phyloP scores from a whole-genome alignment of 805 yeast species.

The Clavispora vitiphila region DNA sequence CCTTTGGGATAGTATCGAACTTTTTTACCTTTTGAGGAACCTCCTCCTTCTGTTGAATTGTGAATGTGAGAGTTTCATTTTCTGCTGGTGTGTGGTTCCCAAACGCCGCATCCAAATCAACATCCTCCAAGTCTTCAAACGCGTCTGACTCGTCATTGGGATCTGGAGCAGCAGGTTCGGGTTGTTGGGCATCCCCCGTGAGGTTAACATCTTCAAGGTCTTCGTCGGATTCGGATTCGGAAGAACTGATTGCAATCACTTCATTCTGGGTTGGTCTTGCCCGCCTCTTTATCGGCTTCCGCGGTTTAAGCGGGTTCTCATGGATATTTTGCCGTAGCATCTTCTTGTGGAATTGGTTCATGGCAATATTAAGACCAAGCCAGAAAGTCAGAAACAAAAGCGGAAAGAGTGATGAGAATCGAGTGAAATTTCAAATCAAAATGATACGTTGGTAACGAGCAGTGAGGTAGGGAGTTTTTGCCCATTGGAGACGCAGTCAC shows the following conservation, averaged over 20 bases:
- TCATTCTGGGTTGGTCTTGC: neutral
- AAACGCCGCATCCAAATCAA: slow-evolving; percentile 18
- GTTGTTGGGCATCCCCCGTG: slow-evolving; percentile 5
- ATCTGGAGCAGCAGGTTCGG: neutral
- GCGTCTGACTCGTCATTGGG: slow-evolving; percentile 2
- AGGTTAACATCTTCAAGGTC: slow-evolving; percentile 15
- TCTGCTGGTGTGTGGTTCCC: neutral
- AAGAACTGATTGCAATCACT: neutral
- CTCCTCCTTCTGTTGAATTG: slow-evolving; percentile 5
- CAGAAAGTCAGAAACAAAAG: neutral
- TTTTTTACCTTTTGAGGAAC: slow-evolving; percentile 18
- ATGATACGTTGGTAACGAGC: too few relatives aligned
- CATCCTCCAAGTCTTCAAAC: slow-evolving; percentile 29
- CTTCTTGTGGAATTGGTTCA: neutral
- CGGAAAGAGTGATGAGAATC: too few relatives aligned
- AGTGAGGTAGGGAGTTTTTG: too few relatives aligned
- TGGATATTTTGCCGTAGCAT: neutral
- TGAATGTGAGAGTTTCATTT: slow-evolving; percentile 11
- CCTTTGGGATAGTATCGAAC: slow-evolving; percentile 40
- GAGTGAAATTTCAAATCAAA: too few relatives aligned
- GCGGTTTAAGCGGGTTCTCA: neutral
- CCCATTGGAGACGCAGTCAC: too few relatives aligned
- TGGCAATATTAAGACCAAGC: neutral
- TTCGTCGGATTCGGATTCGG: slow-evolving; percentile 1
- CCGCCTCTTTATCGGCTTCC: neutral